phyloP scores from a whole-genome alignment of 306 rosid genomes.

The Ammopiptanthus mongolicus region DNA sequence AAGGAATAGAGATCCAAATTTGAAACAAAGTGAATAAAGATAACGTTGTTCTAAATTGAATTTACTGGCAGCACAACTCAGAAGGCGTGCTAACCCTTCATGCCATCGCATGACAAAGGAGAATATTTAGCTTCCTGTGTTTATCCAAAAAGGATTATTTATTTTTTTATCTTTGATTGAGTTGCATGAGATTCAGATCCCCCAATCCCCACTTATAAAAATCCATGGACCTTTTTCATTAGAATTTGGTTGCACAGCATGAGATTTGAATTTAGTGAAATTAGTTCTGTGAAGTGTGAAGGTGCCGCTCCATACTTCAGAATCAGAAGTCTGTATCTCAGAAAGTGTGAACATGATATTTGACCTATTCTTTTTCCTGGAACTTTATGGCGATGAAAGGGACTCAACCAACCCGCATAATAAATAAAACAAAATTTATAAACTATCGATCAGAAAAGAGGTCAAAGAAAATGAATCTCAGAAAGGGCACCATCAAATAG shows the following conservation, averaged over 20 bases:
- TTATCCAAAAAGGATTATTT: no score
- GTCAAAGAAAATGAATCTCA: constrained; percentile 16
- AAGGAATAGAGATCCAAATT: no score
- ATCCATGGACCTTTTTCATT: neutral
- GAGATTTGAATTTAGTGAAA: neutral
- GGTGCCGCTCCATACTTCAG: neutral
- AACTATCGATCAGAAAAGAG: neutral
- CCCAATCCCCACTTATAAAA: no score
- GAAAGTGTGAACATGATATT: neutral
- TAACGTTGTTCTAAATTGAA: no score
- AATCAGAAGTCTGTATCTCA: neutral
- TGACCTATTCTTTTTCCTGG: constrained; percentile 5
- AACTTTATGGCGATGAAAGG: neutral
- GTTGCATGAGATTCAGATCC: no score
- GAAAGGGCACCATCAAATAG: neutral
- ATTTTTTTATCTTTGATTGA: no score
- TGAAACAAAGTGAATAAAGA: no score
- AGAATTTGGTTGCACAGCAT: neutral
- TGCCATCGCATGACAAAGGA: no score
- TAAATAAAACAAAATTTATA: neutral
- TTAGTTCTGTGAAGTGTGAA: neutral
- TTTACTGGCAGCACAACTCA: no score
- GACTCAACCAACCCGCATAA: neutral
- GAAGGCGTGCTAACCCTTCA: no score
- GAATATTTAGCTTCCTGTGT: no score